phyloP scores from a whole-genome alignment of 257 asterid species.

The Gentiana dahurica region DNA sequence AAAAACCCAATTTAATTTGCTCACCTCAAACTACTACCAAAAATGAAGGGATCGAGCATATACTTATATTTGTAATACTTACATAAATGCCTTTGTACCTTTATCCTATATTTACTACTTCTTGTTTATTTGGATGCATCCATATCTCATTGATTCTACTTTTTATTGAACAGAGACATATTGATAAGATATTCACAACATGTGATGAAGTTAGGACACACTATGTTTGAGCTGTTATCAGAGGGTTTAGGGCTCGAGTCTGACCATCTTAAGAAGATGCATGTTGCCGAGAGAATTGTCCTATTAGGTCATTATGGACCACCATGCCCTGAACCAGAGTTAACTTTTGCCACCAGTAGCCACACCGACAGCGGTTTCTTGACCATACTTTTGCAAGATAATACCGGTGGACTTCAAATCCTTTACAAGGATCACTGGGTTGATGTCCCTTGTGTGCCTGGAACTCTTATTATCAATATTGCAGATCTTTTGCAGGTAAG shows the following conservation, averaged over 20 bases:
- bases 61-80: no score
- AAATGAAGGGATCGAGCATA: no score
- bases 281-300: conserved; percentile 40
- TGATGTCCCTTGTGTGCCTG: not conserved
- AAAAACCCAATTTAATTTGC: no score
- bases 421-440: conserved; percentile 42
- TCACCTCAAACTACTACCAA: no score
- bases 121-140: no score
- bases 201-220: not conserved
- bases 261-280: conserved; percentile 6
- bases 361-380: conserved; percentile 48
- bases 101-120: no score
- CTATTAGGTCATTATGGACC: conserved; percentile 41
- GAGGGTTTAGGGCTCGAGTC: not conserved
- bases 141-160: no score
- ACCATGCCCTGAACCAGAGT: conserved; percentile 48
- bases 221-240: conserved; percentile 6
- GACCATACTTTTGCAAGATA: conserved; percentile 47
- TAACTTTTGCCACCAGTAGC: conserved; percentile 49
- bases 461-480: not conserved
- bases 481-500: not conserved
- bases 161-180: not conserved
- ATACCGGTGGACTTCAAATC: conserved; percentile 40
- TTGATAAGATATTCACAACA: conserved; percentile 1
- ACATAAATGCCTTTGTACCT: no score